These are phyloP conservation scores for Penicillium palitans DNA, from an alignment of 2,329 filamentous ascomycete species.

Conservation along the genomic window DNA sequence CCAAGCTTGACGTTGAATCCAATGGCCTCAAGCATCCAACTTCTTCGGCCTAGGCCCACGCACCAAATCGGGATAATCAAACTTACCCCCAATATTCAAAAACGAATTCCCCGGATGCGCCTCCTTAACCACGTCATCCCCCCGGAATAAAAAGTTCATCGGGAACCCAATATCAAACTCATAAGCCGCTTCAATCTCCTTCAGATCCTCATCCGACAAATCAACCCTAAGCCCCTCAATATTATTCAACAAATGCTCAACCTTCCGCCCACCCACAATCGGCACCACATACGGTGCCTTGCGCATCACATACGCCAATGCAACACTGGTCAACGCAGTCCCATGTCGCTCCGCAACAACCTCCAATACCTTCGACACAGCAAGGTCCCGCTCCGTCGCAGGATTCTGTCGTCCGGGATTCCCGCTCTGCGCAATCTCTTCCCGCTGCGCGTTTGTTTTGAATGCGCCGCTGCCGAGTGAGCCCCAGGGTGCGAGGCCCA, in stretches of 20 bases:
- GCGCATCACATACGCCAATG: conserved; percentile 54
- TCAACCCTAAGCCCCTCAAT: conserved; percentile 56
- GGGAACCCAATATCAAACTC: conserved; percentile 52
- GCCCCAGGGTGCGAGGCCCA: conserved; percentile 60
- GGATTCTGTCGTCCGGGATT: conserved; percentile 29
- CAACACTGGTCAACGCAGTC: conserved; percentile 29
- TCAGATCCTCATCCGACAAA: conserved; percentile 55
- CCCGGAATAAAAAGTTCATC: conserved; percentile 17
- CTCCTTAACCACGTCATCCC: conserved; percentile 7
- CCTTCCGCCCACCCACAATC: conserved; percentile 54
- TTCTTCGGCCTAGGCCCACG: conserved; percentile 11
- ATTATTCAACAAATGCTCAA: conserved; percentile 56
- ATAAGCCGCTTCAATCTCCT: conserved; percentile 54
- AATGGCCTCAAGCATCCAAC: conserved; percentile 6
- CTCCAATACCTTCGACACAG: conserved; percentile 25
- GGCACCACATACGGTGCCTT: conserved; percentile 58
- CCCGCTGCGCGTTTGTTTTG: conserved; percentile 40
- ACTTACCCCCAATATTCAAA: conserved; percentile 14
- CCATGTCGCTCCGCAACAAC: conserved; percentile 17
- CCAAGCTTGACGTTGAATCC: not conserved
- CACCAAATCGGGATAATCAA: conserved; percentile 23
- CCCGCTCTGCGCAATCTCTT: conserved; percentile 34
- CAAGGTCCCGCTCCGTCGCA: conserved; percentile 14
- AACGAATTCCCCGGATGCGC: conserved; percentile 15
- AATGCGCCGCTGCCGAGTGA: conserved; percentile 53